Percentiles rank a stretch among this genome's conserved stretches.
Conservation (phyloP, 345 rosid genomes). For the Populus ilicifolia region DNA sequence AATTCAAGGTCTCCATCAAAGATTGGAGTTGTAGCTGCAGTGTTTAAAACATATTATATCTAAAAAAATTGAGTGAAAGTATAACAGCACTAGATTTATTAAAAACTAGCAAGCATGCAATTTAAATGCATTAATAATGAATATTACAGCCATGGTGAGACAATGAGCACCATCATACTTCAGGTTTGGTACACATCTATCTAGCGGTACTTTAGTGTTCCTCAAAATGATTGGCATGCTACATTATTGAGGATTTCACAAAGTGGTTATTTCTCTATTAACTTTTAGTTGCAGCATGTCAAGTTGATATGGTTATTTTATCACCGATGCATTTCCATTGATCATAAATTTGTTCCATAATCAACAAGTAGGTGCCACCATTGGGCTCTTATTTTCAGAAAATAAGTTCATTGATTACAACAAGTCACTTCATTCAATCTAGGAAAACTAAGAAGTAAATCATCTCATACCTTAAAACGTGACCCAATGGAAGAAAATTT, state of each 20-base stretch:
- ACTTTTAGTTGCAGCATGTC: not conserved
- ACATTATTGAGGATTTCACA: not conserved
- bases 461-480: conserved; percentile 75
- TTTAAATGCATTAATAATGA: not conserved
- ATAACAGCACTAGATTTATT: not conserved
- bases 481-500: conserved; percentile 98
- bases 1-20: conserved; percentile 90
- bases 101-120: not conserved
- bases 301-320: not conserved
- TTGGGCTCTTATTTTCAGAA: not conserved
- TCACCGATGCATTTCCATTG: not conserved
- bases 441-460: conserved; percentile 4
- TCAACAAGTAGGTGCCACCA: not conserved
- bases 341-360: not conserved
- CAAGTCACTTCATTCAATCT: not conserved
- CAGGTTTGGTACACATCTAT: not conserved
- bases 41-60: conserved; percentile 16
- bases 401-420: not conserved
- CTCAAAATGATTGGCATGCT: not conserved
- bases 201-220: not conserved
- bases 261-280: not conserved
- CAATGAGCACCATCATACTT: not conserved
- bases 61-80: not conserved
- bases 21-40: conserved; percentile 96
- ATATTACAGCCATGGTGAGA: not conserved